Evolutionary conservation across 2,329 filamentous ascomycete genomes (phyloP).

Genomic region (Colletotrichum abscissum): DNA sequence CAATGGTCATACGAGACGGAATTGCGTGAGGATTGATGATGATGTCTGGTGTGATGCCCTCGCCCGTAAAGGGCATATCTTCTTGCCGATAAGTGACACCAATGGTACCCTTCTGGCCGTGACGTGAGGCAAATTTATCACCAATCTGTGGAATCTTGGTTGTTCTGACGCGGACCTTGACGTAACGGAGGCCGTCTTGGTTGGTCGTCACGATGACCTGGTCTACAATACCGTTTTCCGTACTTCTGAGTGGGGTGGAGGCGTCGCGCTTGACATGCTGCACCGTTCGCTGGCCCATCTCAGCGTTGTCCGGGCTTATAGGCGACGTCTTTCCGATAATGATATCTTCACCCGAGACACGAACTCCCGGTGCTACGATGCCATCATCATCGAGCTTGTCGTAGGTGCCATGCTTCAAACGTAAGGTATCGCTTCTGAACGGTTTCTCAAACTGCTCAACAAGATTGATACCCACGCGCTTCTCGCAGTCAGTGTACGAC

Average conservation of each 20-base stretch:
- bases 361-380: slow-evolving; percentile 91
- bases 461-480: slow-evolving; percentile 92
- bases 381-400: slow-evolving; percentile 98
- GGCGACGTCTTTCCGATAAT: slow-evolving; percentile 99
- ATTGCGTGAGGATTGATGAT: slow-evolving; percentile 99
- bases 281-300: slow-evolving; percentile 91
- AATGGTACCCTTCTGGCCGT: slow-evolving; percentile 99
- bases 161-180: slow-evolving; percentile 96
- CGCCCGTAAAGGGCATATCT: slow-evolving; percentile 97
- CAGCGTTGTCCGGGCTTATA: slow-evolving; percentile 90
- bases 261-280: slow-evolving; percentile 94
- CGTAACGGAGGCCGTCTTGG: slow-evolving; percentile 91
- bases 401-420: slow-evolving; percentile 94
- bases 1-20: slow-evolving; percentile 99
- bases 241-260: slow-evolving; percentile 92
- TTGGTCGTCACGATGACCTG: slow-evolving; percentile 95
- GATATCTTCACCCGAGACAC: slow-evolving; percentile 97
- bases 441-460: slow-evolving; percentile 97
- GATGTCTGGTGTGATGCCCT: slow-evolving; percentile 92
- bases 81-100: slow-evolving; percentile 98
- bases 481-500: slow-evolving; percentile 96
- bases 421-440: slow-evolving; percentile 85
- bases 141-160: slow-evolving; percentile 99
- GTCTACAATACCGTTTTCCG: slow-evolving; percentile 96
- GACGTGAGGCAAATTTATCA: slow-evolving; percentile 98